Conservation (phyloP, 2,329 filamentous ascomycete species). For the Xenosphaeropsis pyriputrescens region DNA sequence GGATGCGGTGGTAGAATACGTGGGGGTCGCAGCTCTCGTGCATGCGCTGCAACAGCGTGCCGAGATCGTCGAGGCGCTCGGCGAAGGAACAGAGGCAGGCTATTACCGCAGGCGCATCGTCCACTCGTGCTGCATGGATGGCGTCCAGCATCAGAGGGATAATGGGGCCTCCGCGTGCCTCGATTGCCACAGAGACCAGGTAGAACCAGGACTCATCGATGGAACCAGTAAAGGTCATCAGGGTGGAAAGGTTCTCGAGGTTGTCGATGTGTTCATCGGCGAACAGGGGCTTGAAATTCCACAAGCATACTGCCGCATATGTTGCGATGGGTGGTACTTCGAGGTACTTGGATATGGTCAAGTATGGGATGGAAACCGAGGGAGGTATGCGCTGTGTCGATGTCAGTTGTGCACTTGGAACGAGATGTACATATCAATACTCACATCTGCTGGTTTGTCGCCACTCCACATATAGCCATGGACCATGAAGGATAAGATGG, state of each 20-base stretch:
- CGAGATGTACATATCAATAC: slow-evolving; percentile 1
- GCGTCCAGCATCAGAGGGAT: slow-evolving; percentile 82
- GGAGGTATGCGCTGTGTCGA: slow-evolving; percentile 46
- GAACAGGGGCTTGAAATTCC: slow-evolving; percentile 95
- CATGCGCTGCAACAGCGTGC: slow-evolving; percentile 68
- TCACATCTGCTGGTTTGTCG: slow-evolving; percentile 61
- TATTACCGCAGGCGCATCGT: slow-evolving; percentile 58
- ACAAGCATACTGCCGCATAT: slow-evolving; percentile 81
- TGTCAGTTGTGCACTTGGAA: slow-evolving; percentile 4
- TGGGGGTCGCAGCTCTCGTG: slow-evolving; percentile 90
- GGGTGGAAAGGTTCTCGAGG: slow-evolving; percentile 74
- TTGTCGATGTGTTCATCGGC: slow-evolving; percentile 66
- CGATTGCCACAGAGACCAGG: slow-evolving; percentile 86
- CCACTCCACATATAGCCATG: slow-evolving; percentile 97
- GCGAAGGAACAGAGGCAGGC: slow-evolving; percentile 70
- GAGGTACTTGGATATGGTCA: slow-evolving; percentile 61
- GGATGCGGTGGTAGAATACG: slow-evolving; percentile 89
- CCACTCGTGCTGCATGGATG: slow-evolving; percentile 61
- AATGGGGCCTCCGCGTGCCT: slow-evolving; percentile 76
- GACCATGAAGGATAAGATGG: slow-evolving; percentile 76
- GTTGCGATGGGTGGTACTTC: slow-evolving; percentile 88
- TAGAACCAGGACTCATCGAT: slow-evolving; percentile 99
- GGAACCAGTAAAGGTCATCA: slow-evolving; percentile 85
- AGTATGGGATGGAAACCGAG: slow-evolving; percentile 68
- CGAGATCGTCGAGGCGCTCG: slow-evolving; percentile 76